Base-by-base conservation (phyloP, 2,329 filamentous ascomycete species). In the Colletotrichum endophyticum region DNA sequence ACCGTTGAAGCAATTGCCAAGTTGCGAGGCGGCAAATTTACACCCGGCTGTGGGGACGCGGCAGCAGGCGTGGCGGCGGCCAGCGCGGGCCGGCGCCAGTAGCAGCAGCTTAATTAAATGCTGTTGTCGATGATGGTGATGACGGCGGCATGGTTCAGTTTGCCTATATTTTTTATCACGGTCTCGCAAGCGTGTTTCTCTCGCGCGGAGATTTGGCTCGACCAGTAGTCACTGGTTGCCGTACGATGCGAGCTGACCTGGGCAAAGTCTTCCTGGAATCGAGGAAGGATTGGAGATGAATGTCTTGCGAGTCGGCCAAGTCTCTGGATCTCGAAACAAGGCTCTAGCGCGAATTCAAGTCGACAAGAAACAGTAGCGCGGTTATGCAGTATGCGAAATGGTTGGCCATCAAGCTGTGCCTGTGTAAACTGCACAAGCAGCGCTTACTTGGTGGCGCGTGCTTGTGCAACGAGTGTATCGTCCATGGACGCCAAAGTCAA, bases 361-460 rank as follows among this genome's bases (percentile, higher is more conserved):
- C 32, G 68, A 61, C 25, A 32, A 76, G 73, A 76, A 68, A 76
- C 64, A 73, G 68, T 73, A 44, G 59, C 64, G 76, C 69, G 67
- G 53, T 76, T 69, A 76, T 75, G 73, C 76, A 71, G 66, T 34
- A 69, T 74, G 70, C 27, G 53, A 34, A 53, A 49, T 64, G 49
- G 70, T 66, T 66, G 70, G 57, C 30, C 34, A 22, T 64, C 30
- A 56, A 66, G n/a, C 56, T 62, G 57, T 70, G 68, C 36, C 15
- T 61, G 68, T 27, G 57, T 32, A 36, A 30, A 36, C 56, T 32
- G 25, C 39, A n/a, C 36, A n/a, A 68, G 66, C 44, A 19, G 27
- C 44, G 68, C 49, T 44, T 28, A 28, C 34, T 53, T 72, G 70
- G 25, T 56, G 71, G 28, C 72, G 66, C 44, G 32, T 68, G 70